Conservation (phyloP, 257 asterid genomes). For the Asclepias syriaca region DNA sequence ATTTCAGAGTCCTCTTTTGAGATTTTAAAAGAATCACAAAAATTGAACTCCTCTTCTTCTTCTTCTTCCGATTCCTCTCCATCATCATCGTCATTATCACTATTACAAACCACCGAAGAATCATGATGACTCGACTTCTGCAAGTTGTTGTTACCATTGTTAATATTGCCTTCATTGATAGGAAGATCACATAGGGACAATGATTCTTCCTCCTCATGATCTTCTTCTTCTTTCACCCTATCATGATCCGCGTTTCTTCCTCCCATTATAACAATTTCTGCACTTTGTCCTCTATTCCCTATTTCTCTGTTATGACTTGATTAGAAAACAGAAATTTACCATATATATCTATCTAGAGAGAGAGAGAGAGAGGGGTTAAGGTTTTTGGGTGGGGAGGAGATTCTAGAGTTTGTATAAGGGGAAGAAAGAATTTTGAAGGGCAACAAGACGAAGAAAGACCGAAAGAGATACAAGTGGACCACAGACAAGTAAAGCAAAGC, state of each 20-base stretch:
- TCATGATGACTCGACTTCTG: slow-evolving; percentile 19
- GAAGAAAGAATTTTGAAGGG: slow-evolving; percentile 14
- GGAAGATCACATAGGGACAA: slow-evolving; percentile 84
- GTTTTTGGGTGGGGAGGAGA: too few relatives aligned
- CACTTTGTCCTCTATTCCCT: background rate
- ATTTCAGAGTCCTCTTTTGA: slow-evolving; percentile 44
- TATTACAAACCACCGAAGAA: background rate
- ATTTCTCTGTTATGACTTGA: background rate
- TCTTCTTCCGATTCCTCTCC: slow-evolving; percentile 2
- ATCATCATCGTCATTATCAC: too few relatives aligned
- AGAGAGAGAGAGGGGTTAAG: too few relatives aligned
- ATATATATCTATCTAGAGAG: too few relatives aligned
- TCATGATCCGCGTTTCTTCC: background rate
- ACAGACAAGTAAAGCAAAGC: slow-evolving; percentile 7
- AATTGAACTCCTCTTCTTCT: slow-evolving; percentile 55
- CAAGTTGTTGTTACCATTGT: background rate
- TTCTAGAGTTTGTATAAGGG: slow-evolving; percentile 8
- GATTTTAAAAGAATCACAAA: slow-evolving; percentile 21
- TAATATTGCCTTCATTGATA: slow-evolving; percentile 19
- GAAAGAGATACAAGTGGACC: slow-evolving; percentile 37
- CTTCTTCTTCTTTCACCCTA: background rate
- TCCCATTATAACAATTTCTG: background rate
- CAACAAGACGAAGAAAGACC: background rate
- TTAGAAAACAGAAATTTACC: background rate
- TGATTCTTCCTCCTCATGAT: slow-evolving; percentile 54